phyloP scores from a whole-genome alignment of 75 land plant genomes.

The Cunninghamia lanceolata region DNA sequence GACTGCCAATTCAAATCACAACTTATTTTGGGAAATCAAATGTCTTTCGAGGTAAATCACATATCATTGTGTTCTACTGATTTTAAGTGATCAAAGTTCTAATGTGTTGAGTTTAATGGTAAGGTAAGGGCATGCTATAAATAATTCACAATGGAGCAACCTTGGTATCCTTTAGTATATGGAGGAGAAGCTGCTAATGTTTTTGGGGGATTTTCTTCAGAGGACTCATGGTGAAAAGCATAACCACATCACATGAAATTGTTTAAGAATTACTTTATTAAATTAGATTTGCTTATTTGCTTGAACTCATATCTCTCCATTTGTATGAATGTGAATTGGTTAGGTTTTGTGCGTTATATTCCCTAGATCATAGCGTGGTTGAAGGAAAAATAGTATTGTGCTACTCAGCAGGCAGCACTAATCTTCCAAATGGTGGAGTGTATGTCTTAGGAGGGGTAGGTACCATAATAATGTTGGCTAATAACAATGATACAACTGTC shows the following conservation, averaged over 20 bases:
- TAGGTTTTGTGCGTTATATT: no score
- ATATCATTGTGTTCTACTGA: background rate
- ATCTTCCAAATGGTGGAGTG: conserved; percentile 6
- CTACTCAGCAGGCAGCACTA: background rate
- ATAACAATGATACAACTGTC: background rate
- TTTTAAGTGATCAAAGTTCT: background rate
- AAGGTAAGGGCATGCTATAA: conserved; percentile 11
- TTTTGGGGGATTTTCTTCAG: background rate
- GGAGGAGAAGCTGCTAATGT: background rate
- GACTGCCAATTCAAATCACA: conserved; percentile 24
- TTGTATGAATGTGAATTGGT: background rate
- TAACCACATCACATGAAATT: background rate
- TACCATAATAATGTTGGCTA: background rate
- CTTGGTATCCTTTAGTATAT: conserved; percentile 9
- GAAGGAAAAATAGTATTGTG: conserved; percentile 31
- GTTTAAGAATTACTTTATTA: background rate
- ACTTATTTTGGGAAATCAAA: conserved; percentile 30
- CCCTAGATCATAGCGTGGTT: conserved; percentile 24
- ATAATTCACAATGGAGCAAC: conserved; percentile 3
- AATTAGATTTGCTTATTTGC: no score
- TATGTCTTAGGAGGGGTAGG: conserved; percentile 30
- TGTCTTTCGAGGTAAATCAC: conserved; percentile 16
- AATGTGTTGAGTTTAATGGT: background rate
- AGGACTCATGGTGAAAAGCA: background rate
- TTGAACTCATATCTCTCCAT: background rate